Evolutionary conservation across 805 yeast species (phyloP).

Genomic region (Wickerhamomyces xylosicus): DNA sequence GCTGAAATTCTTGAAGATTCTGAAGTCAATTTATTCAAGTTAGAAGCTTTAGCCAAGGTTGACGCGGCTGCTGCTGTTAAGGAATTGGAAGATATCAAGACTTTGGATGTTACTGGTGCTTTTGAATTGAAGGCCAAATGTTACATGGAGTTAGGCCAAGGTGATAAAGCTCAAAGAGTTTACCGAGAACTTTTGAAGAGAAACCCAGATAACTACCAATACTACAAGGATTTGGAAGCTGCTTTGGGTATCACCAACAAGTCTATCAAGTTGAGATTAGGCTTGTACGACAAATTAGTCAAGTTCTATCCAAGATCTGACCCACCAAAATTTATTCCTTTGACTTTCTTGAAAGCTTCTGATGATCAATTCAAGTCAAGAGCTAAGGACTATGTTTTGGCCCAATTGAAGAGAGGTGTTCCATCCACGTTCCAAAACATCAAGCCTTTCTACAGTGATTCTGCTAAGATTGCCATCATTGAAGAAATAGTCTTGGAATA

Average conservation of each 20-base stretch:
- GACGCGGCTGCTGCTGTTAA: constrained; percentile 30
- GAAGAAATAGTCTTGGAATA: constrained; percentile 45
- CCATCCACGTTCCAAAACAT: constrained; percentile 86
- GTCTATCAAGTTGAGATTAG: constrained; percentile 38
- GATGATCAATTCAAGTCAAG: constrained; percentile 40
- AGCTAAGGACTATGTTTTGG: constrained; percentile 42
- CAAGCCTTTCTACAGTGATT: constrained; percentile 60
- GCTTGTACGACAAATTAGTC: constrained; percentile 55
- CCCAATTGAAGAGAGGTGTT: constrained; percentile 67
- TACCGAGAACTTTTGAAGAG: constrained; percentile 67
- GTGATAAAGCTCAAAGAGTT: constrained; percentile 54
- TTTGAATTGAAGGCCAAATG: constrained; percentile 61
- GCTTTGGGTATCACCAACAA: constrained; percentile 42
- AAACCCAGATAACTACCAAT: constrained; percentile 70
- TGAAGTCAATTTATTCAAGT: constrained; percentile 70
- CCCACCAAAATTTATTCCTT: constrained; percentile 69
- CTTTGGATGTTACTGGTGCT: constrained; percentile 48
- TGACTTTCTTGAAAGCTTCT: constrained; percentile 44
- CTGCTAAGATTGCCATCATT: constrained; percentile 26
- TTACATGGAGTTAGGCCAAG: constrained; percentile 43
- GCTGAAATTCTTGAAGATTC: constrained; percentile 68
- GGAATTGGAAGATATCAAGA: constrained; percentile 49
- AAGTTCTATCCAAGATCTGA: constrained; percentile 76
- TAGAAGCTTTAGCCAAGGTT: constrained; percentile 52
- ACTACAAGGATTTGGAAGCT: constrained; percentile 58